phyloP scores from a whole-genome alignment of 2,329 filamentous ascomycete species.

The Daldinia eschscholtzii region DNA sequence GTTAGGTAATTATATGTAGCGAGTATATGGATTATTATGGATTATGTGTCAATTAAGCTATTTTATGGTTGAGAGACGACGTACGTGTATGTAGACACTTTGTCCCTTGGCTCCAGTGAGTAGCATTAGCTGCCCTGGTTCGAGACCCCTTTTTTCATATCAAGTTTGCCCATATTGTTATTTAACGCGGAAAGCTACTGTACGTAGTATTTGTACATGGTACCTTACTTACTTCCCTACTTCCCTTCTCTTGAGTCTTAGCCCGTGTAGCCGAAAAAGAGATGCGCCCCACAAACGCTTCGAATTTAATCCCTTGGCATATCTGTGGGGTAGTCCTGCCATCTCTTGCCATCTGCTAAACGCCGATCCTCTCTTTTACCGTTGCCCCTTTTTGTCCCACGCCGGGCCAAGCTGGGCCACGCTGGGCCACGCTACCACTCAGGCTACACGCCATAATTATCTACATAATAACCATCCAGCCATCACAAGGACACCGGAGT shows the following conservation, averaged over 20 bases:
- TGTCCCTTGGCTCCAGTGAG: too few species aligned
- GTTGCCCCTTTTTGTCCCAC: conserved; percentile 18
- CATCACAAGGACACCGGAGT: conserved; percentile 15
- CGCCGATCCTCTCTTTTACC: conserved; percentile 15
- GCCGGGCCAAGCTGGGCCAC: too few species aligned
- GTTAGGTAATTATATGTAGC: background rate
- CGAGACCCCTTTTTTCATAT: conserved; percentile 3
- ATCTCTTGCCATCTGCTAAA: conserved; percentile 16
- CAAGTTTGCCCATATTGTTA: background rate
- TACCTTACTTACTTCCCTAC: background rate
- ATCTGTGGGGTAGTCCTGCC: conserved; percentile 37
- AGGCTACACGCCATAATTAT: background rate
- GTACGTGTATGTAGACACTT: too few species aligned
- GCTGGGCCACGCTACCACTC: background rate
- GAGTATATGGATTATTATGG: background rate
- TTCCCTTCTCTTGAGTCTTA: background rate
- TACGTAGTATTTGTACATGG: background rate
- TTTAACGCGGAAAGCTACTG: background rate
- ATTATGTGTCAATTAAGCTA: background rate
- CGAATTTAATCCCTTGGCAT: conserved; percentile 33
- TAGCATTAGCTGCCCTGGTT: background rate
- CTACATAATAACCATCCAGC: conserved; percentile 20
- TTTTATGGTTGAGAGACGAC: background rate
- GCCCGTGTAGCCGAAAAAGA: conserved; percentile 25
- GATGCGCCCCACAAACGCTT: conserved; percentile 29